Evolutionary conservation across 2,329 filamentous ascomycete genomes (phyloP).

Genomic region (Ophiocordyceps camponoti-leonardi): DNA sequence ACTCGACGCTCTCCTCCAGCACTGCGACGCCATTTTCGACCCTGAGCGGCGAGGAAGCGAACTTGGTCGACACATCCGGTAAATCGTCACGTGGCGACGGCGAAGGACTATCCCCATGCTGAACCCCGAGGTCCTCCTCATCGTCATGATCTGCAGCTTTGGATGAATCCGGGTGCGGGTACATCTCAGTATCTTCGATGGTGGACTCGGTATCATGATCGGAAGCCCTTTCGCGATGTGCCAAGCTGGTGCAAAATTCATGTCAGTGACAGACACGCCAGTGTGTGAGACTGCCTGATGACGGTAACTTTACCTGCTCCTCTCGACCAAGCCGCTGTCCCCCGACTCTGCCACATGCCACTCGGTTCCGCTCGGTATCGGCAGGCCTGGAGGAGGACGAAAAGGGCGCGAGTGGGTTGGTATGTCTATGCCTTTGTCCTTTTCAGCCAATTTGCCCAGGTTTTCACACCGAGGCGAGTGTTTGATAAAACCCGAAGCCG

Average conservation of each 20-base stretch:
- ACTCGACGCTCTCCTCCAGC: slow-evolving; percentile 35
- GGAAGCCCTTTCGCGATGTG: neutral
- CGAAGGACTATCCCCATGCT: neutral
- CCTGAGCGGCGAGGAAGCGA: slow-evolving; percentile 17
- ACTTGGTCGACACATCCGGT: neutral
- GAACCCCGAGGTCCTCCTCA: neutral
- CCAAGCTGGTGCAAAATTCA: neutral
- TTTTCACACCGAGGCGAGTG: slow-evolving; percentile 10
- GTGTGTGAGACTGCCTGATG: neutral
- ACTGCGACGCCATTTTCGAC: slow-evolving; percentile 36
- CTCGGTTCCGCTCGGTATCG: neutral
- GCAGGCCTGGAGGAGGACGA: slow-evolving; percentile 5
- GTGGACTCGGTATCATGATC: neutral
- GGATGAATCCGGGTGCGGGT: neutral
- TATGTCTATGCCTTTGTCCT: neutral
- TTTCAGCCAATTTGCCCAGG: slow-evolving; percentile 4
- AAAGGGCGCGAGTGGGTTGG: neutral
- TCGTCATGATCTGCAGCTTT: neutral
- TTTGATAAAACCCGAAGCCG: slow-evolving; percentile 5
- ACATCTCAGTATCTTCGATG: neutral
- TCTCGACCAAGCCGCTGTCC: neutral
- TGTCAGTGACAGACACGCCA: neutral
- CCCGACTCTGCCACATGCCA: neutral
- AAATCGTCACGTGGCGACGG: neutral
- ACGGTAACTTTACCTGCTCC: neutral